These are phyloP conservation scores for Cocos nucifera DNA, from an alignment of 176 grass and related monocot genomes.

Conservation along the genomic window DNA sequence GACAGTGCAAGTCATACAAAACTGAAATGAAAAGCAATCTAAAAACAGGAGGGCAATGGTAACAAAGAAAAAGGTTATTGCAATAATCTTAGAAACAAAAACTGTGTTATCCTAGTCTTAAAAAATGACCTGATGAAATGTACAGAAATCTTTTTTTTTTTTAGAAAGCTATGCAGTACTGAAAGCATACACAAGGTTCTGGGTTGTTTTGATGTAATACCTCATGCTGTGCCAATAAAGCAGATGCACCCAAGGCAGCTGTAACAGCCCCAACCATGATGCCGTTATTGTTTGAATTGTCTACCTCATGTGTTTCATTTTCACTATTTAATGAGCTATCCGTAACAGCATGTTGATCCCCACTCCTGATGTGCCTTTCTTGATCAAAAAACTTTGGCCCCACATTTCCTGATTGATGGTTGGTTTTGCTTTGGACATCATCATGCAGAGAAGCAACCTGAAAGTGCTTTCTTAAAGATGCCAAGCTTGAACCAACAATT, in stretches of 20 bases:
- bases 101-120: too few species aligned
- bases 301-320: neutral
- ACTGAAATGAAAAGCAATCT: too few species aligned
- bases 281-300: slow-evolving; percentile 18
- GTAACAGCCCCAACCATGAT: slow-evolving; percentile 89
- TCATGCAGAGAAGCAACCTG: slow-evolving; percentile 32
- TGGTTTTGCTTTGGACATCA: slow-evolving; percentile 34
- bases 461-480: slow-evolving; percentile 75
- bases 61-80: too few species aligned
- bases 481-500: slow-evolving; percentile 66
- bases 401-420: slow-evolving; percentile 5
- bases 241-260: slow-evolving; percentile 80
- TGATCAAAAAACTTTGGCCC: neutral
- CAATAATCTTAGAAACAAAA: too few species aligned
- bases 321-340: too few species aligned
- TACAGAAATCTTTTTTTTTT: neutral
- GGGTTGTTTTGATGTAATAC: slow-evolving; percentile 31
- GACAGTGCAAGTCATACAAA: too few species aligned
- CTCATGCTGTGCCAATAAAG: slow-evolving; percentile 68
- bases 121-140: too few species aligned
- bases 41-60: too few species aligned
- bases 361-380: neutral
- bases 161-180: neutral
- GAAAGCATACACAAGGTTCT: slow-evolving; percentile 8
- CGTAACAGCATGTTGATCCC: neutral